Evolutionary conservation across 2,329 filamentous ascomycete species (phyloP).

Genomic region (Colletotrichum lentis): DNA sequence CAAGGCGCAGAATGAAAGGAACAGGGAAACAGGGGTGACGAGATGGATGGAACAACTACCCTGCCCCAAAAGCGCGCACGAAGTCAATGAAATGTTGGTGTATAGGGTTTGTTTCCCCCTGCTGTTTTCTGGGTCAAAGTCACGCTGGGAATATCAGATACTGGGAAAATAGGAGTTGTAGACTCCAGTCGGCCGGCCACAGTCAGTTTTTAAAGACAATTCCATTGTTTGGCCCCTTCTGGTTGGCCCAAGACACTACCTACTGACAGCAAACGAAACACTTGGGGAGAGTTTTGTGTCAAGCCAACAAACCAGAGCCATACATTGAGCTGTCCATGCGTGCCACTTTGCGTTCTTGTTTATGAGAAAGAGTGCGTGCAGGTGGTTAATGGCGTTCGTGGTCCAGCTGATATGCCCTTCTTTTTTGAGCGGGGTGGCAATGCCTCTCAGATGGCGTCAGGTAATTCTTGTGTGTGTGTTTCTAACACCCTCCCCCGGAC

Average conservation of each 20-base stretch:
- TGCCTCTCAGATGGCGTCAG: neutral
- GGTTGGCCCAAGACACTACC: too few species aligned
- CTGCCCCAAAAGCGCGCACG: neutral
- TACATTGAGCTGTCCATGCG: neutral
- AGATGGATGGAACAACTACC: neutral
- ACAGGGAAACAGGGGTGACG: neutral
- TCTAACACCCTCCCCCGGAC: neutral
- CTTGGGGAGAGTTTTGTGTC: too few species aligned
- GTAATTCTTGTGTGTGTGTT: neutral
- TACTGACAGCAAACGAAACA: too few species aligned
- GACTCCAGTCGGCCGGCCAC: neutral
- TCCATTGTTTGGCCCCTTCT: too few species aligned
- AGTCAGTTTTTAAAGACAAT: neutral
- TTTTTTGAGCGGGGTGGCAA: neutral
- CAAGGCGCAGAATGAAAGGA: neutral
- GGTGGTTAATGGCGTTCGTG: too few species aligned
- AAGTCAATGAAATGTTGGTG: conserved; percentile 14
- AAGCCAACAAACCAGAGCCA: too few species aligned
- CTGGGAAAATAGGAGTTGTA: neutral
- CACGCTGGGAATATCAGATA: neutral
- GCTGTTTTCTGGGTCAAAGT: neutral
- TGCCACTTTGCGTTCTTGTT: neutral
- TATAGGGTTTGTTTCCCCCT: neutral
- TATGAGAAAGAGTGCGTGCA: too few species aligned
- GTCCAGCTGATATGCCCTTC: neutral